Evolutionary conservation across 164 flowering plant genomes (phyloP).

Genomic region (Piper longum): DNA sequence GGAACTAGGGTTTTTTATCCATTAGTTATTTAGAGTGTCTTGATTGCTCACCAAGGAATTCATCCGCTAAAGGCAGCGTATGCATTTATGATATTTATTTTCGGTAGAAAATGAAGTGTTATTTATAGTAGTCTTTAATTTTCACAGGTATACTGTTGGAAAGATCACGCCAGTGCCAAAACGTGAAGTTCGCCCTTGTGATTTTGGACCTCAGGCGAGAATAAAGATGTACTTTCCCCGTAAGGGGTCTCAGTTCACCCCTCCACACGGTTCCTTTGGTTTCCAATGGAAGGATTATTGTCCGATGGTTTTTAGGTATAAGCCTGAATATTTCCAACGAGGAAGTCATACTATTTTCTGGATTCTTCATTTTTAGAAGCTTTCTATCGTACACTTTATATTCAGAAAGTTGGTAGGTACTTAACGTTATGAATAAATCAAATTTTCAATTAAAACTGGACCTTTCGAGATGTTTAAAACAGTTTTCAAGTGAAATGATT

Average conservation of each 20-base stretch:
- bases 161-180: constrained; percentile 92
- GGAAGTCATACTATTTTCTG: background rate
- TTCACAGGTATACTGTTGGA: constrained; percentile 85
- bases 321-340: background rate
- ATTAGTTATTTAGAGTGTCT: too few species aligned
- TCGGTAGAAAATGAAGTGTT: too few species aligned
- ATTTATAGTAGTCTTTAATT: constrained; percentile 8
- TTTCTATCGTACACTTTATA: background rate
- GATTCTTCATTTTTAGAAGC: background rate
- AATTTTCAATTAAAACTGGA: too few species aligned
- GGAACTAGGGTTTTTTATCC: too few species aligned
- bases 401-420: too few species aligned
- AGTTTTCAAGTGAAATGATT: too few species aligned
- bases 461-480: too few species aligned
- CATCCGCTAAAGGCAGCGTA: too few species aligned
- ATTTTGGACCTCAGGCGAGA: constrained; percentile 87
- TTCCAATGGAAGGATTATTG: constrained; percentile 96
- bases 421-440: too few species aligned
- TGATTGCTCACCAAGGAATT: too few species aligned
- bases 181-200: constrained; percentile 86
- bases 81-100: too few species aligned
- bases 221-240: constrained; percentile 78
- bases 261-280: constrained; percentile 68
- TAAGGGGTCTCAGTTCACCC: constrained; percentile 80
- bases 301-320: constrained; percentile 97